Evolutionary conservation across 2,329 filamentous ascomycete species (phyloP), one percentile per base, ranked within the genome.

Genomic region (Cytospora leucostoma): DNA sequence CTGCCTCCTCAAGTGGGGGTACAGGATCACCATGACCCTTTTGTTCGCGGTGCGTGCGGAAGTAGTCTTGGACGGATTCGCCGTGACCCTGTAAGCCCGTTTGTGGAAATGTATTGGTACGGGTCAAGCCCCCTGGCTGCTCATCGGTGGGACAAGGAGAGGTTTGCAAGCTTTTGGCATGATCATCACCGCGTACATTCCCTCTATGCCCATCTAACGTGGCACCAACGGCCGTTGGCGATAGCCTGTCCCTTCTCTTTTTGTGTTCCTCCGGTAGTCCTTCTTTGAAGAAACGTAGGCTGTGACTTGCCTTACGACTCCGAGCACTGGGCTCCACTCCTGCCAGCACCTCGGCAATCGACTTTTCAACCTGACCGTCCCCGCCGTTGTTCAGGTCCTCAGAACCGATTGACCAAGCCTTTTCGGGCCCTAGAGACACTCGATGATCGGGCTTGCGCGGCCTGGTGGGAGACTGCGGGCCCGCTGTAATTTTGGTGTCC

Each of bases 271-370:
- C 83, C 3, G 85, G 84, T 19, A 88, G 75, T 38, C 85, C 86
- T 72, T 89, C 86, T 66, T 85, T 87, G 77, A 89, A 89, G 69
- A 89, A 87, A 2, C 87, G 80, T 63, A 89, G 76, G 67, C 85
- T 88, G 72, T 89, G 86, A 69, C 86, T 89, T 47, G 87, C 83
- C 73, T 89, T 89, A 68, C 87, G 83, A 70, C 86, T 91, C 59
- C 87, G 83, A 53, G 83, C 83, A 69, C 84, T 87, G 50, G 80
- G 84, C 69, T 88, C 86, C n/a, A 83, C 77, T 2, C 85, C 85
- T 19, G 84, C 80, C 70, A 88, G 78, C 34, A 83, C 84, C 66
- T 88, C 84, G 7, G 84, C 79, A 57, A 88, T 84, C n/a, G 85
- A 87, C 71, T 87, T 84, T 68, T 88, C 86, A 7, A 88, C 86